A percentile compares a stretch with the other conserved stretches of the same genome.
Conservation (phyloP, 495 filamentous ascomycete species). For the Xylaria acuta region DNA sequence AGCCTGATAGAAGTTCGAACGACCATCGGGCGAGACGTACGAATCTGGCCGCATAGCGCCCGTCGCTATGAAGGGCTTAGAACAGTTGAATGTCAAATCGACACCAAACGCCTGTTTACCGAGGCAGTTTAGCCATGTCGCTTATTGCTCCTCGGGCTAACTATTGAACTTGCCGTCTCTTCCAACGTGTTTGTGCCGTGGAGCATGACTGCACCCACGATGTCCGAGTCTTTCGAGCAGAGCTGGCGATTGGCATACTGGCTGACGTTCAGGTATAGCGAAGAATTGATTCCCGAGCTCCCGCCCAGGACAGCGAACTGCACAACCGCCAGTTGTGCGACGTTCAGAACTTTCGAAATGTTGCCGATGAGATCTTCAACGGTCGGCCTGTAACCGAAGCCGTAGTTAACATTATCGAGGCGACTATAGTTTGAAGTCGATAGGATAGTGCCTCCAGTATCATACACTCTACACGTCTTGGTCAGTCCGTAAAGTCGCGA, state of each 20-base stretch:
- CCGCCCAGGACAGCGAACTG: constrained; percentile 37
- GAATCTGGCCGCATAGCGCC: constrained; percentile 58
- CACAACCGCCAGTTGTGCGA: constrained; percentile 12
- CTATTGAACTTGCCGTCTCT: constrained; percentile 29
- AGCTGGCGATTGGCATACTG: constrained; percentile 50
- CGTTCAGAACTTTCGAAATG: background rate
- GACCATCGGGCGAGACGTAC: constrained; percentile 56
- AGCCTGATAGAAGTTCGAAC: constrained; percentile 55
- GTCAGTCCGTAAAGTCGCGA: background rate
- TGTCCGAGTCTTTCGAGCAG: constrained; percentile 46
- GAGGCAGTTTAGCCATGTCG: background rate
- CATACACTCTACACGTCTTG: background rate
- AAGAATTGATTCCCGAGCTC: constrained; percentile 48
- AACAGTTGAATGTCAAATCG: constrained; percentile 54
- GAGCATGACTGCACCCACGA: constrained; percentile 55
- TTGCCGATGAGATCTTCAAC: background rate
- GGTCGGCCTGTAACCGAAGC: background rate
- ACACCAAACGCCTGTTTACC: constrained; percentile 54
- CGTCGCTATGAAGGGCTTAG: constrained; percentile 56
- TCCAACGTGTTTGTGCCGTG: constrained; percentile 61
- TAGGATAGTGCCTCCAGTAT: background rate
- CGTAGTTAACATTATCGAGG: constrained; percentile 5
- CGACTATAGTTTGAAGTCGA: constrained; percentile 4
- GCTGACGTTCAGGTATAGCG: constrained; percentile 50
- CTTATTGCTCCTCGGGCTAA: background rate